Base-by-base conservation (phyloP, 2,329 filamentous ascomycete genomes). In the Xylaria sp. region DNA sequence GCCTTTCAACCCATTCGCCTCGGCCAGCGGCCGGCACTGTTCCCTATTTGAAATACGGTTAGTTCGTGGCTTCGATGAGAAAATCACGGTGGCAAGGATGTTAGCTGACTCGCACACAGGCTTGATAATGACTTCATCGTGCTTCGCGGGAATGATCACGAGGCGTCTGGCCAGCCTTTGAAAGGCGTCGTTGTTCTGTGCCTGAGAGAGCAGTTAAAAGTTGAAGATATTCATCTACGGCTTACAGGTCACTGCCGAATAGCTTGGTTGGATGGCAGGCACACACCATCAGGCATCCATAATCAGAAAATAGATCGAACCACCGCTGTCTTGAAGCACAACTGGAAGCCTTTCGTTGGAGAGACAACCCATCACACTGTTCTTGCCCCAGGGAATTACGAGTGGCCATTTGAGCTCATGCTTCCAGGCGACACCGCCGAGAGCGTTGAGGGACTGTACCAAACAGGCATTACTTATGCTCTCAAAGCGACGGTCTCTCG, bases 401-500 rank as follows among this genome's bases (percentile, higher is more conserved):
- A 94, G 79, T 95, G 91, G 82, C 91, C 91, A 0, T 95, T 96
- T 78, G 89, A 93, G 73, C 83, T 90, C 65, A 84, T 91, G 66
- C 83, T 95, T n/a, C 87, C 91, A 18, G 92, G 92, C 65, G 83
- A 87, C 74, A 89, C 86, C 28, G 87, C 93, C 20, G 96, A 98
- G 85, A 97, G 93, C 76, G 88, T 99, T 46, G 96, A 98, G 81
- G 96, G 96, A 3, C 84, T 98, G 65, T 86, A 88, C 64, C 93
- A 97, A 74, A 94, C 92, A 18, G 95, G 91, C 81, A 90, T 98
- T 68, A 91, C 93, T 56, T 99, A 98, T 81, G 90, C 92, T 72
- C 85, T 99, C 76, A 97, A 97, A 80, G 96, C 95, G 1, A 94
- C 93, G 60, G 90, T 98, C 59, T 92, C 91, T 53, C 85, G 94